A percentile compares a stretch with the other conserved stretches of the same genome.
Conservation (phyloP, 768 basidiomycete genomes). For the Botryobasidium botryosum region DNA sequence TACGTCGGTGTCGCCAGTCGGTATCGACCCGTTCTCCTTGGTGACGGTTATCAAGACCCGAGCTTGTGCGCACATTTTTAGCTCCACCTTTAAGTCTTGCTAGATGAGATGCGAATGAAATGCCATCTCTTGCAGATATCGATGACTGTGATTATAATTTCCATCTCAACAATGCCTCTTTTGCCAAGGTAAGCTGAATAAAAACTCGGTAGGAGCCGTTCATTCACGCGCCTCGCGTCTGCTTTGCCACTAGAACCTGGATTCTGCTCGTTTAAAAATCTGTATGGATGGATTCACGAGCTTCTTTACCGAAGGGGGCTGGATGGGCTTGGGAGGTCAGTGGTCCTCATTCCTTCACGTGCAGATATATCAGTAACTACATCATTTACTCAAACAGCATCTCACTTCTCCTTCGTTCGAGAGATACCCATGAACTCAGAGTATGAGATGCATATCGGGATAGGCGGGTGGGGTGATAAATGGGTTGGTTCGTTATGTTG, state of each 20-base stretch:
- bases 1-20: slow-evolving; percentile 27
- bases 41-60: slow-evolving; percentile 28
- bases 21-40: slow-evolving; percentile 36
- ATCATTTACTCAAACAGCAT: slow-evolving; percentile 28
- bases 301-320: slow-evolving; percentile 41
- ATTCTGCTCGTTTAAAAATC: slow-evolving; percentile 27
- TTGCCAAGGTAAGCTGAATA: slow-evolving; percentile 39
- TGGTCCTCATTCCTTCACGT: background rate
- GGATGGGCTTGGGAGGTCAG: slow-evolving; percentile 36
- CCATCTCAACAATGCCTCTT: slow-evolving; percentile 70
- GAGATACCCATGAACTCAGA: slow-evolving; percentile 47
- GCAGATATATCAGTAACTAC: slow-evolving; percentile 23
- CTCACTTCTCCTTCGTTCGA: slow-evolving; percentile 31
- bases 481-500: too few relatives aligned
- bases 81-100: background rate
- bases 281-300: slow-evolving; percentile 36
- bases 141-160: slow-evolving; percentile 61
- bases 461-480: slow-evolving; percentile 60
- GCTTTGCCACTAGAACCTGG: slow-evolving; percentile 13
- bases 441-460: slow-evolving; percentile 42
- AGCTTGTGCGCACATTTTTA: slow-evolving; percentile 33
- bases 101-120: background rate
- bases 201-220: background rate
- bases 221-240: background rate
- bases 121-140: slow-evolving; percentile 20